A percentile compares a stretch with the other conserved stretches of the same genome.
These are phyloP conservation scores for Zangia roseola DNA, from an alignment of 768 basidiomycete genomes.

Conservation along the genomic window DNA sequence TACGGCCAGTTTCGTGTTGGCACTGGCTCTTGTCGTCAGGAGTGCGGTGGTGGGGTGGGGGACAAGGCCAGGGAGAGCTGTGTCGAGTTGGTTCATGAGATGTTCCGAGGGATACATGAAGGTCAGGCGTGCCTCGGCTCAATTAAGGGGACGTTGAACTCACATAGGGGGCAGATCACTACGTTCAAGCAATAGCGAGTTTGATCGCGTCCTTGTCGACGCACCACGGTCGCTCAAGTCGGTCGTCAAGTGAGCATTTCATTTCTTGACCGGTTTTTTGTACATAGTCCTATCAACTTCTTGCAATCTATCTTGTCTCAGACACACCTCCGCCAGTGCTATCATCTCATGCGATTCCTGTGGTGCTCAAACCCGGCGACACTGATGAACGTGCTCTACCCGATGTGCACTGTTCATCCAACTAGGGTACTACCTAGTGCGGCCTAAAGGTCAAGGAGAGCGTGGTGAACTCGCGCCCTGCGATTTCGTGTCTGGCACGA, in stretches of 20 bases:
- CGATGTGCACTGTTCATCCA: not conserved
- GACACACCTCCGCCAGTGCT: slow-evolving; percentile 69
- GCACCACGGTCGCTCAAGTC: slow-evolving; percentile 61
- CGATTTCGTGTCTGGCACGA: slow-evolving; percentile 74
- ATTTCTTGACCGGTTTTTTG: no score
- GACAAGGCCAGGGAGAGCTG: slow-evolving; percentile 72
- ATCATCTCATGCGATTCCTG: slow-evolving; percentile 11
- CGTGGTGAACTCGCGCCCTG: slow-evolving; percentile 63
- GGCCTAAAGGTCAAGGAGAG: slow-evolving; percentile 40
- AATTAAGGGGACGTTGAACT: not conserved
- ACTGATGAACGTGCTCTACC: not conserved
- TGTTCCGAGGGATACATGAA: slow-evolving; percentile 70
- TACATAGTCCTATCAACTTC: slow-evolving; percentile 1
- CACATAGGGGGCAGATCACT: slow-evolving; percentile 51
- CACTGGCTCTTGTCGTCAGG: slow-evolving; percentile 71
- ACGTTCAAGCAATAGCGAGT: slow-evolving; percentile 59
- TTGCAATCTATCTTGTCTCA: slow-evolving; percentile 50
- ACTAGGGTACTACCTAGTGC: not conserved
- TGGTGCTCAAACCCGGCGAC: not conserved
- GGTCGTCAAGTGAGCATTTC: slow-evolving; percentile 58
- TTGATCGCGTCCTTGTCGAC: slow-evolving; percentile 64
- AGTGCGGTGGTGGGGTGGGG: slow-evolving; percentile 70
- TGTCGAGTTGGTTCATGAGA: slow-evolving; percentile 72
- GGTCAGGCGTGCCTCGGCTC: slow-evolving; percentile 48
- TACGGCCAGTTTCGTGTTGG: slow-evolving; percentile 70